Evolutionary conservation across 805 yeast species (phyloP).

Genomic region (Candida oleophila): DNA sequence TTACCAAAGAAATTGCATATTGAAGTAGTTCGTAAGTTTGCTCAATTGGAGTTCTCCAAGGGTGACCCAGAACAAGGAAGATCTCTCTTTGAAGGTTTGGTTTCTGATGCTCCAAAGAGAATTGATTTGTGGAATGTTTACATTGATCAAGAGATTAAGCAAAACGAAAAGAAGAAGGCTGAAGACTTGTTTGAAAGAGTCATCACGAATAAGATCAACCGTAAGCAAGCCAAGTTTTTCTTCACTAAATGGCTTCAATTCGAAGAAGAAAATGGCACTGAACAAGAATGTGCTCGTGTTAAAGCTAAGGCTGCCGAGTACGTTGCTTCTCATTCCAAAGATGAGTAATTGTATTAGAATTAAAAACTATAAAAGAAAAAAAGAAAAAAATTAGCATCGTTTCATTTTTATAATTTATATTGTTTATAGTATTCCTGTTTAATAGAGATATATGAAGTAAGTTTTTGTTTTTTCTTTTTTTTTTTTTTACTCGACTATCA

Average conservation of each 20-base stretch:
- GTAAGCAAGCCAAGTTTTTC: slow-evolving; percentile 92
- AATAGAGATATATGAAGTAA: background rate
- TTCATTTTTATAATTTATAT: background rate
- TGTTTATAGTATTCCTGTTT: slow-evolving; percentile 3
- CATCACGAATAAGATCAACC: slow-evolving; percentile 60
- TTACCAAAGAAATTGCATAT: slow-evolving; percentile 73
- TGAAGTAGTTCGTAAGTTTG: slow-evolving; percentile 83
- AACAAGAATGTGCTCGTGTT: slow-evolving; percentile 73
- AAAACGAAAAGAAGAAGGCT: slow-evolving; percentile 61
- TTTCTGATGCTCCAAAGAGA: slow-evolving; percentile 87
- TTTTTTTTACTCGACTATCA: no score
- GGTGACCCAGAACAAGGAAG: slow-evolving; percentile 96
- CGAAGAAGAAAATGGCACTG: slow-evolving; percentile 70
- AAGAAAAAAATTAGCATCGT: background rate
- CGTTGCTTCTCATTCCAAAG: slow-evolving; percentile 36
- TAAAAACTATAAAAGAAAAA: background rate
- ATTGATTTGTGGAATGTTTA: slow-evolving; percentile 94
- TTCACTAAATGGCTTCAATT: slow-evolving; percentile 87
- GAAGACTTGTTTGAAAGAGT: slow-evolving; percentile 85
- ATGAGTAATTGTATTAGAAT: slow-evolving; percentile 1
- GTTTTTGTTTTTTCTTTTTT: no score
- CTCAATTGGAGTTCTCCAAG: slow-evolving; percentile 78
- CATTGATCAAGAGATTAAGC: slow-evolving; percentile 87
- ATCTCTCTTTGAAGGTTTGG: slow-evolving; percentile 87
- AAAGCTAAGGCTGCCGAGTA: slow-evolving; percentile 88